These are phyloP conservation scores for Cystofilobasidium macerans DNA, from an alignment of 768 basidiomycete species.

Conservation along the genomic window DNA sequence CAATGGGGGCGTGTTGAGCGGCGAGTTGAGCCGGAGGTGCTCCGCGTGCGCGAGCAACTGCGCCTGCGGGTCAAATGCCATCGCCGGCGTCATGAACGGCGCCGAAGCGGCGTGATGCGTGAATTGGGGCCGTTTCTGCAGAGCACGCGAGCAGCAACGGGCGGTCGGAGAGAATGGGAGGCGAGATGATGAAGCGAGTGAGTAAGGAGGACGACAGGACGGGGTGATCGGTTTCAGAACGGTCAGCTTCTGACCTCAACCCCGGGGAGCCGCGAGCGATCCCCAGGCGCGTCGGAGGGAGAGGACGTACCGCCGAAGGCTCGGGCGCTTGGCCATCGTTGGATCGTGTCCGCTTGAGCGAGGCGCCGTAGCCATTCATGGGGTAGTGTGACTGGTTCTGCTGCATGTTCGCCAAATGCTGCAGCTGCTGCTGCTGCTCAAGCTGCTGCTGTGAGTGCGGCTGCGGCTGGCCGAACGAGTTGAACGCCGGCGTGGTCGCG, in stretches of 20 bases:
- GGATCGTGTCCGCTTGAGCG: not conserved
- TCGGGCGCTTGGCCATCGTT: not conserved
- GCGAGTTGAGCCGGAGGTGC: slow-evolving; percentile 6
- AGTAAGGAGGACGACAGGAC: not conserved
- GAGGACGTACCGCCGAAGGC: not conserved
- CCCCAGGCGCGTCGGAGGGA: too few relatives aligned
- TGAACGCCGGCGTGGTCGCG: not conserved
- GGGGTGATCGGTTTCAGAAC: not conserved
- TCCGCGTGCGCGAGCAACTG: slow-evolving; percentile 1
- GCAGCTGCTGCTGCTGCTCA: not conserved
- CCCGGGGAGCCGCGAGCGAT: too few relatives aligned
- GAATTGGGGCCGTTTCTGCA: slow-evolving; percentile 12
- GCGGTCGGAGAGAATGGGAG: not conserved
- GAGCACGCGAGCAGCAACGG: too few relatives aligned
- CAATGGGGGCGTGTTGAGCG: not conserved
- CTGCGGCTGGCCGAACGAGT: slow-evolving; percentile 9
- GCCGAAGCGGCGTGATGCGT: not conserved
- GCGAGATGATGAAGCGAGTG: not conserved
- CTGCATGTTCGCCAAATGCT: not conserved
- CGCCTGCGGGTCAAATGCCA: not conserved
- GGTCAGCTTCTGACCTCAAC: not conserved
- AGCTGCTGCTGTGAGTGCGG: not conserved
- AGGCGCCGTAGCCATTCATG: not conserved
- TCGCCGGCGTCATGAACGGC: not conserved
- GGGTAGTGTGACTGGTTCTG: not conserved